Evolutionary conservation across 352 stramenopile genomes (phyloP).

Genomic region (Pythium coloratum): DNA sequence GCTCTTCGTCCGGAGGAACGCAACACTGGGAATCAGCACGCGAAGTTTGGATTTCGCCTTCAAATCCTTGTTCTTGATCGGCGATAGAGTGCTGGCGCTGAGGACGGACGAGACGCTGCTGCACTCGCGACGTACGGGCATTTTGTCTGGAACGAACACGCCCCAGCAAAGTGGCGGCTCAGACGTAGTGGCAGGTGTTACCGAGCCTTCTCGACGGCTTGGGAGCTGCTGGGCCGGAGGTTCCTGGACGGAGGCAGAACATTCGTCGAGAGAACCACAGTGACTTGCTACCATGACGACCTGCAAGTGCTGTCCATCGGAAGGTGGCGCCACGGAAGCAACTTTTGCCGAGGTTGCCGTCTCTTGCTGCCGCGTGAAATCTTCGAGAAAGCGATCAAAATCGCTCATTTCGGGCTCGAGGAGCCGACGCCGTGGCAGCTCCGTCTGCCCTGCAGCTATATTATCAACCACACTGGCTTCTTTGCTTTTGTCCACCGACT

Average conservation of each 20-base stretch:
- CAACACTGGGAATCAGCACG: constrained; percentile 19
- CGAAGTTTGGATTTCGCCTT: constrained; percentile 15
- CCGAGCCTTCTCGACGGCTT: too few species aligned
- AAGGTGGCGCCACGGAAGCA: not conserved
- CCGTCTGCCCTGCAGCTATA: not conserved
- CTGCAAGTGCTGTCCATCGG: too few species aligned
- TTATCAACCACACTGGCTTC: not conserved
- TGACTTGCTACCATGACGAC: too few species aligned
- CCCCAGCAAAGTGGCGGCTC: constrained; percentile 30
- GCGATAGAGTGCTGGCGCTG: not conserved
- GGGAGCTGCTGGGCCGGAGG: too few species aligned
- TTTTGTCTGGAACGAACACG: constrained; percentile 51
- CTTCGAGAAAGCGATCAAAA: constrained; percentile 23
- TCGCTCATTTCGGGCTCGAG: constrained; percentile 6
- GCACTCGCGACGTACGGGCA: constrained; percentile 34
- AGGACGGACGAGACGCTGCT: not conserved
- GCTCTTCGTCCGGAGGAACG: constrained; percentile 18
- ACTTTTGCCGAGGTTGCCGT: too few species aligned
- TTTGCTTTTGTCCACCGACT: not conserved
- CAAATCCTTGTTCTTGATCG: not conserved
- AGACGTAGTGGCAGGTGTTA: not conserved
- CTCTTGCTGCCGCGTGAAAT: constrained; percentile 21
- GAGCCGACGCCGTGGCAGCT: not conserved
- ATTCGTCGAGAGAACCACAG: too few species aligned
- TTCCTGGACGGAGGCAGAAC: too few species aligned